A percentile compares a stretch with the other conserved stretches of the same genome.
phyloP scores from a whole-genome alignment of 257 asterid species.

The Agastache rugosa region DNA sequence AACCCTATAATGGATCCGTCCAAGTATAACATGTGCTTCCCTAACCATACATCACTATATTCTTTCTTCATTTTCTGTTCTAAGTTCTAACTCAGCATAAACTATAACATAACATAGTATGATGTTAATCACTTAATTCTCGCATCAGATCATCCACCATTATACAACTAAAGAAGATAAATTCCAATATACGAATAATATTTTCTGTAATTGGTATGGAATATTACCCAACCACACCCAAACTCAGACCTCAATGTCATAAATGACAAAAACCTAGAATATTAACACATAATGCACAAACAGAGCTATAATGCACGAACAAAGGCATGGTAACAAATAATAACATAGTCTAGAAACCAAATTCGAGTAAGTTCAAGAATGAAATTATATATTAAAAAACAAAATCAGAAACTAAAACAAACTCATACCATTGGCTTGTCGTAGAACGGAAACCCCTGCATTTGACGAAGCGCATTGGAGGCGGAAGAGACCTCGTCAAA shows the following conservation, averaged over 20 bases:
- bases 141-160: background rate
- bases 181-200: background rate
- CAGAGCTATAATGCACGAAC: background rate
- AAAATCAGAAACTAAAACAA: background rate
- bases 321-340: background rate
- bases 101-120: background rate
- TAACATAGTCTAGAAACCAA: background rate
- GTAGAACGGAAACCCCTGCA: constrained; percentile 98
- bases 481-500: constrained; percentile 90
- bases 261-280: constrained; percentile 3
- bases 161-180: background rate
- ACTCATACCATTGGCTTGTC: constrained; percentile 86
- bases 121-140: background rate
- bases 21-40: background rate
- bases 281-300: background rate
- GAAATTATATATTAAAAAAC: background rate
- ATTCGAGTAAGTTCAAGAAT: background rate
- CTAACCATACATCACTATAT: background rate
- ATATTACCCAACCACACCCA: constrained; percentile 2
- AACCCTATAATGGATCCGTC: background rate
- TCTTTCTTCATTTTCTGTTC: background rate
- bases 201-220: background rate
- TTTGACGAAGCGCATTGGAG: constrained; percentile 79
- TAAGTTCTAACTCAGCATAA: background rate
- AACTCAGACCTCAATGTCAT: background rate